Evolutionary conservation across 306 rosid genomes (phyloP).

Genomic region (Carpinus viminea): DNA sequence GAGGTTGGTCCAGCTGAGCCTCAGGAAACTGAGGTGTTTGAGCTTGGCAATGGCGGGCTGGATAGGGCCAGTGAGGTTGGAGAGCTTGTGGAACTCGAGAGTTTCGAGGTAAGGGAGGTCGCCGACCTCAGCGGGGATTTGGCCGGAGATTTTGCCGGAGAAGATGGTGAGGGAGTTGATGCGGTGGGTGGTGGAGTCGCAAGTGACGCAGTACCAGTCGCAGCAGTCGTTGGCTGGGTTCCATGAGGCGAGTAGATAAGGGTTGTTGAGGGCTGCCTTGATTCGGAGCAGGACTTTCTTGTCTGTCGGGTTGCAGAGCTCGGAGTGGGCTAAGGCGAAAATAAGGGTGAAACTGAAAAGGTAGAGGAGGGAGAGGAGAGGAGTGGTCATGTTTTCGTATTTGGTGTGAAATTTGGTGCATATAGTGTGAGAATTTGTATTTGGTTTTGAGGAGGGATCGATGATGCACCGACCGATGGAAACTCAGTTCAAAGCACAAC

Average conservation of each 20-base stretch:
- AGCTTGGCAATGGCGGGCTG: constrained; percentile 63
- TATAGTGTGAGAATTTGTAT: background rate
- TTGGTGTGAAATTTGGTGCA: background rate
- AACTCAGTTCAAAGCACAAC: background rate
- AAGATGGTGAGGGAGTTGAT: constrained; percentile 52
- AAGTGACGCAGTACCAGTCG: constrained; percentile 56
- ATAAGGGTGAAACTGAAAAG: constrained; percentile 22
- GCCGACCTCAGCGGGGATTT: constrained; percentile 59
- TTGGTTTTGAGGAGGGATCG: no score
- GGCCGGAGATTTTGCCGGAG: constrained; percentile 43
- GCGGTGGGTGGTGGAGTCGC: constrained; percentile 60
- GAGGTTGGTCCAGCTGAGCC: constrained; percentile 51
- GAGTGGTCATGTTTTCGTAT: constrained; percentile 12
- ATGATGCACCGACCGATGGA: no score
- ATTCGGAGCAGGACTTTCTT: constrained; percentile 63
- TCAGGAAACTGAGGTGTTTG: constrained; percentile 41
- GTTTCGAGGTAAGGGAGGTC: constrained; percentile 59
- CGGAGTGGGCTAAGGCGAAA: constrained; percentile 38
- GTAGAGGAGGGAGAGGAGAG: constrained; percentile 5
- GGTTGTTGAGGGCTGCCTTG: constrained; percentile 66
- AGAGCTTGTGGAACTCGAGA: constrained; percentile 55
- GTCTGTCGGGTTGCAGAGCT: constrained; percentile 65
- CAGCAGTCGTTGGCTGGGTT: constrained; percentile 62
- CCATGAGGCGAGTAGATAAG: constrained; percentile 66
- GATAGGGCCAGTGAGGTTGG: constrained; percentile 62